Base-by-base conservation (phyloP, 768 basidiomycete genomes). In the Mycena polygramma region DNA sequence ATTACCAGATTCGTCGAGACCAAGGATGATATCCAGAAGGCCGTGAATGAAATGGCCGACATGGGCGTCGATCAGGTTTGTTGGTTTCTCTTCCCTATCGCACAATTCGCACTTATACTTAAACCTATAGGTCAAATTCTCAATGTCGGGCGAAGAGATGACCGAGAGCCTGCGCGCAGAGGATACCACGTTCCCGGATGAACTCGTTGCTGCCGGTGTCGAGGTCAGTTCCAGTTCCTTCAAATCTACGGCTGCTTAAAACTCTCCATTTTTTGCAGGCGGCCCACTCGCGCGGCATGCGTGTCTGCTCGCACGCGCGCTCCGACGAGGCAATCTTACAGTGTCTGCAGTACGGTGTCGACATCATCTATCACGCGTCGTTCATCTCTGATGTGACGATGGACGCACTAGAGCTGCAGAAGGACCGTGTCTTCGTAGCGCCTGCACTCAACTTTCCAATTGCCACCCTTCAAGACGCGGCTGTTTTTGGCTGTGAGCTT, bases 91-190 rank as follows among this genome's bases (percentile, higher is more conserved):
- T 41, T 15, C 15, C 41, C 10, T 41, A 41, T 51, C n/a, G 3
- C 17, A 19, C 45, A 46, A 46, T 17, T 11, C 41, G 14, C 2
- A 46, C 30, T 30, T 30, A 45, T 45, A 9, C 8, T 14, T 19
- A 41, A 45, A 41, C 49, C 39, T 11, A 19, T 5, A 83, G 76
- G 55, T 81, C 72, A 82, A 82, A 53, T 61, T 82, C 17, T 79
- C 75, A 4, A 82, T 82, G 81, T 80, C 77, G 14, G 81, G 81
- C 0, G 81, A 82, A 14, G 81, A 82, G 57, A 79, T 81, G 36
- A 79, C 79, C 0, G 79, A 81, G 35, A 45, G 73, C 22, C 77
- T 82, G 49, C 79, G 81, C 1, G 80, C 81, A 7, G 81, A 82
- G 63, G 75, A 77, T 48, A 81, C 69, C 13, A 82, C 81, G 11